Conservation (phyloP, 495 filamentous ascomycete species). For the Xylaria scruposa region DNA sequence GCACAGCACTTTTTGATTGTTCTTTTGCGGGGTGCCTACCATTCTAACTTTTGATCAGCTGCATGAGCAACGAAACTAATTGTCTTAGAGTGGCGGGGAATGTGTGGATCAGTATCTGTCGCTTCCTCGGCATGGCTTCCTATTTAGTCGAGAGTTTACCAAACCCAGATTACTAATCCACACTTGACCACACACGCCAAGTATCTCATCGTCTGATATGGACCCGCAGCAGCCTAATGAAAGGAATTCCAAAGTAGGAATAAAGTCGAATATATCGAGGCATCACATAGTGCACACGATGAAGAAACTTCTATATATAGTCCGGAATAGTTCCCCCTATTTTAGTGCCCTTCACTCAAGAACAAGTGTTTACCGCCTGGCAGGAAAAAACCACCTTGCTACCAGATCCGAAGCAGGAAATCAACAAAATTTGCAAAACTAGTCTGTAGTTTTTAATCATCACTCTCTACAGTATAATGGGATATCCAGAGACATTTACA, state of each 20-base stretch:
- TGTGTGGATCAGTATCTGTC: background rate
- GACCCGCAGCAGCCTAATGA: background rate
- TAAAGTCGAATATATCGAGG: background rate
- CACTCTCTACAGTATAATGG: background rate
- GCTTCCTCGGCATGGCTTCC: background rate
- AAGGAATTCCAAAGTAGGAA: background rate
- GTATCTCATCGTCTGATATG: background rate
- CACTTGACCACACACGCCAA: background rate
- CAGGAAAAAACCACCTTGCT: background rate
- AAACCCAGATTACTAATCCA: too few relatives aligned
- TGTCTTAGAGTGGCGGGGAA: too few relatives aligned
- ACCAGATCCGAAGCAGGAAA: background rate
- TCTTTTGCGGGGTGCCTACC: too few relatives aligned
- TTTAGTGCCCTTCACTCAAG: too few relatives aligned
- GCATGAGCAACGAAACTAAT: too few relatives aligned
- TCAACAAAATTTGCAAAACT: background rate
- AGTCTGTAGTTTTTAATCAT: background rate
- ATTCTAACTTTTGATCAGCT: too few relatives aligned
- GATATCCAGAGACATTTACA: background rate
- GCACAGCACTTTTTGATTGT: too few relatives aligned
- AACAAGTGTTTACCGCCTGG: too few relatives aligned
- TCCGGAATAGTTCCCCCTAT: too few relatives aligned
- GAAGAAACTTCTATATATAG: too few relatives aligned
- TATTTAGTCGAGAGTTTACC: background rate
- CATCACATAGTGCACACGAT: too few relatives aligned